Conservation (phyloP, 768 basidiomycete genomes). For the Pisolithus marmoratus region DNA sequence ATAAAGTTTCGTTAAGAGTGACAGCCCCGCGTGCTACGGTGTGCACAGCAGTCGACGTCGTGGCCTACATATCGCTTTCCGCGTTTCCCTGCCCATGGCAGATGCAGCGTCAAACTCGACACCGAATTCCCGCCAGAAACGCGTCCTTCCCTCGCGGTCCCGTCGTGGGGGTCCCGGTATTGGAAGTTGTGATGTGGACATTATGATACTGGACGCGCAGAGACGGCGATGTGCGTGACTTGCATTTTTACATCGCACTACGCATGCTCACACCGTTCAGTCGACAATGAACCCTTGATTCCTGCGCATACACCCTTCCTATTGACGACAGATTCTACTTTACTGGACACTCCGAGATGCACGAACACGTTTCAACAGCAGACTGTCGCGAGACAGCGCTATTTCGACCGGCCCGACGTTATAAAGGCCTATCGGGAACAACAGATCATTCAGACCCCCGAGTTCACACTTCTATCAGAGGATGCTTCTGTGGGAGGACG, state of each 20-base stretch:
- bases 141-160: conserved; percentile 76
- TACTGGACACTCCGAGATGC: conserved; percentile 36
- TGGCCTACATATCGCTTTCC: conserved; percentile 1
- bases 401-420: conserved; percentile 76
- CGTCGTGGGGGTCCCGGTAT: conserved; percentile 78
- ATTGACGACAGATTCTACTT: conserved; percentile 64
- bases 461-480: conserved; percentile 45
- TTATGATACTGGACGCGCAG: conserved; percentile 78
- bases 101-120: conserved; percentile 31
- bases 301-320: conserved; percentile 61
- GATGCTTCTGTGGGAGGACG: conserved; percentile 58
- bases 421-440: conserved; percentile 66
- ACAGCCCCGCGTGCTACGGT: no score
- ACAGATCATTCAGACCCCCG: conserved; percentile 71
- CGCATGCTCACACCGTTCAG: conserved; percentile 33
- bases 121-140: conserved; percentile 54
- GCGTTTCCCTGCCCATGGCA: conserved; percentile 18
- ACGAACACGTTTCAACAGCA: conserved; percentile 42
- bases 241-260: conserved; percentile 3
- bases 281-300: conserved; percentile 67
- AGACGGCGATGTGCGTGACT: conserved; percentile 63
- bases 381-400: conserved; percentile 57
- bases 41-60: conserved; percentile 7
- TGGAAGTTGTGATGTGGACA: conserved; percentile 72
- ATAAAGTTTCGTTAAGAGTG: no score